These are phyloP conservation scores for Macrocybe gigantea DNA, from an alignment of 768 basidiomycete species.

Conservation along the genomic window DNA sequence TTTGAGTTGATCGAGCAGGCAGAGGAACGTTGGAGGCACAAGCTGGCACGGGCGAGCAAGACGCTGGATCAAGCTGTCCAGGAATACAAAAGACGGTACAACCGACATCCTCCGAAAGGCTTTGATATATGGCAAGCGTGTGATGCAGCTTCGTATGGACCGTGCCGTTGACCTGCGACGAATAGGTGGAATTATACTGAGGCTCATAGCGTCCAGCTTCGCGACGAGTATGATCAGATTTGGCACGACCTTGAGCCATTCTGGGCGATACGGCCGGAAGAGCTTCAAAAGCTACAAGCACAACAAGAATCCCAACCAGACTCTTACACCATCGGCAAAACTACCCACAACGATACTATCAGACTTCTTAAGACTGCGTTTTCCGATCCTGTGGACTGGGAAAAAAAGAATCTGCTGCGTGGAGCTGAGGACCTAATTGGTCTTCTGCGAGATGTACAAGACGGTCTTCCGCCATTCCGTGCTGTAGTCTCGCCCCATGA, in stretches of 20 bases:
- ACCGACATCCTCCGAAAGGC: conserved; percentile 75
- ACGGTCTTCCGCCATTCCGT: conserved; percentile 28
- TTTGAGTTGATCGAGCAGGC: conserved; percentile 69
- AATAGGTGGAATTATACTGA: conserved; percentile 41
- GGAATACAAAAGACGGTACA: conserved; percentile 74
- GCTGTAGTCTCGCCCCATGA: conserved; percentile 31
- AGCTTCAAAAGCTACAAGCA: conserved; percentile 19
- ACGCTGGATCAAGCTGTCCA: conserved; percentile 67
- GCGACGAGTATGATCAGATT: conserved; percentile 53
- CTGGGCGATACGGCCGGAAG: conserved; percentile 31
- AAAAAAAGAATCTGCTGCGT: conserved; percentile 10
- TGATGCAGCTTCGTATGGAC: background rate
- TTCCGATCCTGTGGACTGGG: conserved; percentile 7
- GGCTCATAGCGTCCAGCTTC: conserved; percentile 38
- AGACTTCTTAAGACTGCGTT: conserved; percentile 11
- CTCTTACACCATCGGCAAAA: conserved; percentile 29
- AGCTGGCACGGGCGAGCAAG: conserved; percentile 65
- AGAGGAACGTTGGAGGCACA: conserved; percentile 50
- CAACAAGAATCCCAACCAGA: conserved; percentile 24
- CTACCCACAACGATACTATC: conserved; percentile 4
- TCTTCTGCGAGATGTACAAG: conserved; percentile 22
- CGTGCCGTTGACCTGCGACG: background rate
- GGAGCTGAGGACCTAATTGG: conserved; percentile 15
- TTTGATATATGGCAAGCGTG: conserved; percentile 79
- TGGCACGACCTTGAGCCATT: conserved; percentile 34